Evolutionary conservation across 805 yeast species (phyloP), one percentile per base, ranked within the genome.

Genomic region (Pichia nakasei): DNA sequence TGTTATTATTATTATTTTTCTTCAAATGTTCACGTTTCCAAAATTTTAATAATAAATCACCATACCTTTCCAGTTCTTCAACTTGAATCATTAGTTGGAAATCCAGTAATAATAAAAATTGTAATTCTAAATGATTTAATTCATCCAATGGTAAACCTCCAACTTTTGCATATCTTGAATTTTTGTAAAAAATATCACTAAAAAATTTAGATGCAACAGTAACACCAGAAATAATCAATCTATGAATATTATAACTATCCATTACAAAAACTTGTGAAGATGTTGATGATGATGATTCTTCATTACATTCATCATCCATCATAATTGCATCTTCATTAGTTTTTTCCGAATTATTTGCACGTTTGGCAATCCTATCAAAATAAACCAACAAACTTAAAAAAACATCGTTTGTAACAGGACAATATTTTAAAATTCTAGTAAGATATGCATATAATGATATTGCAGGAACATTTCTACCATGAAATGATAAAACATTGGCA

Each of bases 371-470:
- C 49, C 97, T 69, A 64, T 93, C 99, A 66, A 93, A 88, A 62
- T 93, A 93, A 26, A 93, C 97, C 54, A 93, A 70, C 31, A 93
- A 66, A 33, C 96, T 82, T 39, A 93, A 67, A 62, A 89, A 93
- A 29, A 93, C 97, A 60, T 93, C 97, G 63, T 91, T 91, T 3
- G 98, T 89, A n/a, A 93, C 93, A 0, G 99, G 97, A 62, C 99
- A 93, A 65, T 93, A 93, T 64, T 91, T 91, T 60, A 91, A 76
- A 24, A 93, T 91, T 58, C 98, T 78, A 36, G 86, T 76, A 47
- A 93, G 71, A 60, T 93, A 93, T 19, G 95, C 93, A 55, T 87
- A 88, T 39, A 93, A 72, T 12, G 89, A 78, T 43, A 93, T 93
- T n/a, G 94, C 96, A 1, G 98, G 98, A 9, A 93, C 82, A 58